phyloP scores from a whole-genome alignment of 495 filamentous ascomycete genomes.

The Aspergillus diversus region DNA sequence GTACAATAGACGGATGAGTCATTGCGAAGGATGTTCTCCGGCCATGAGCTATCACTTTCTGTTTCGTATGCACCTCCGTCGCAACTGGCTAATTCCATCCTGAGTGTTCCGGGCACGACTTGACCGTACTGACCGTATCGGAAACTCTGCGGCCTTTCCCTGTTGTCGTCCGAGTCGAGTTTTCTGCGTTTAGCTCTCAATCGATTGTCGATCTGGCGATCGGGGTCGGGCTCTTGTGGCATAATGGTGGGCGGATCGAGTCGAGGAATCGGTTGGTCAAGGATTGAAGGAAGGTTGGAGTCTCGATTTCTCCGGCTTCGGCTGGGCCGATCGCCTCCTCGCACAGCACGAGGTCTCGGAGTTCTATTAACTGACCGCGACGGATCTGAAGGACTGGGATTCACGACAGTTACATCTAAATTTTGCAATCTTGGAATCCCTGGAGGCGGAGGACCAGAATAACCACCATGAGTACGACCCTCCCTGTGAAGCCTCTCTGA shows the following conservation, averaged over 20 bases:
- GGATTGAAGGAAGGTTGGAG: conserved; percentile 16
- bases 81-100: conserved; percentile 85
- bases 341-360: conserved; percentile 20
- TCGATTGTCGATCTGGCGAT: conserved; percentile 31
- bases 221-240: conserved; percentile 35
- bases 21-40: conserved; percentile 81
- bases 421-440: conserved; percentile 20
- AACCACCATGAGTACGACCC: conserved; percentile 20
- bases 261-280: conserved; percentile 48
- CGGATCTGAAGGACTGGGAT: conserved; percentile 17
- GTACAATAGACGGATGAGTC: conserved; percentile 89
- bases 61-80: conserved; percentile 80
- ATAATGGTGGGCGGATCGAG: conserved; percentile 43
- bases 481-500: conserved; percentile 19
- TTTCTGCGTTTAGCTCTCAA: conserved; percentile 73
- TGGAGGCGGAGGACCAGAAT: conserved; percentile 17
- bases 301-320: conserved; percentile 16
- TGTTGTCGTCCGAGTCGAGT: conserved; percentile 63
- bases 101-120: conserved; percentile 74
- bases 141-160: conserved; percentile 59
- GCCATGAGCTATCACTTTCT: conserved; percentile 59
- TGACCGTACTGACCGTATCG: conserved; percentile 83
- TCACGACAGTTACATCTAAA: conserved; percentile 19
- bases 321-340: conserved; percentile 20
- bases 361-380: conserved; percentile 18